Evolutionary conservation across 2,329 filamentous ascomycete species (phyloP).

Genomic region (Ophiostoma piceae): DNA sequence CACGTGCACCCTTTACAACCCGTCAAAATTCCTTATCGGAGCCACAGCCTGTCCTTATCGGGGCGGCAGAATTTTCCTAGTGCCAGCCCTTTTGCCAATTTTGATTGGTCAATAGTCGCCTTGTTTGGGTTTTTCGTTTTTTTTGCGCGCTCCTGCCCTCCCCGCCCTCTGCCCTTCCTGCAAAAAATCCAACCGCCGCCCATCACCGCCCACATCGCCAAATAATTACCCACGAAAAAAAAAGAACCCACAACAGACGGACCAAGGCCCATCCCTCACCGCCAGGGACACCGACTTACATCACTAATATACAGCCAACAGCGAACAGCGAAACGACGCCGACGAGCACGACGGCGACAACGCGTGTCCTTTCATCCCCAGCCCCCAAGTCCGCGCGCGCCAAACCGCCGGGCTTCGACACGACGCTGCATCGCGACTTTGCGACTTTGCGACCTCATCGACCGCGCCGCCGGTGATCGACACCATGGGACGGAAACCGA

Average conservation of each 20-base stretch:
- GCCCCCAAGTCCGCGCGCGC: neutral
- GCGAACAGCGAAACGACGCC: slow-evolving; percentile 7
- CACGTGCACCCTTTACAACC: slow-evolving; percentile 14
- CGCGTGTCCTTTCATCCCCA: neutral
- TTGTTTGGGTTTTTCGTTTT: slow-evolving; percentile 12
- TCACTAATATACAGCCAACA: neutral
- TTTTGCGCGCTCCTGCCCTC: slow-evolving; percentile 22
- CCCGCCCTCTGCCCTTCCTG: slow-evolving; percentile 18
- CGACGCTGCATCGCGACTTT: slow-evolving; percentile 8
- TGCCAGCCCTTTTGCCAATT: slow-evolving; percentile 17
- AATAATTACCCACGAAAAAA: slow-evolving; percentile 15
- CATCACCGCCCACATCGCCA: slow-evolving; percentile 26
- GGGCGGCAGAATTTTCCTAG: slow-evolving; percentile 28
- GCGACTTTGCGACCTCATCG: neutral
- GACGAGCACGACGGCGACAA: neutral
- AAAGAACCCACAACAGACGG: slow-evolving; percentile 20
- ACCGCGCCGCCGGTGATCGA: slow-evolving; percentile 4
- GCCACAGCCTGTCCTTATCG: slow-evolving; percentile 23
- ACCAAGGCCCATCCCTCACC: slow-evolving; percentile 16
- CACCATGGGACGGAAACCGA: slow-evolving; percentile 76
- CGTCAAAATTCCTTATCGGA: slow-evolving; percentile 19
- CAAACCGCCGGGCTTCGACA: slow-evolving; percentile 12
- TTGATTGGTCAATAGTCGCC: slow-evolving; percentile 19
- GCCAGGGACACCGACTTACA: slow-evolving; percentile 17
- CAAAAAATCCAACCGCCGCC: slow-evolving; percentile 20